phyloP scores from a whole-genome alignment of 768 basidiomycete genomes.

The Rhodotorula paludigena region DNA sequence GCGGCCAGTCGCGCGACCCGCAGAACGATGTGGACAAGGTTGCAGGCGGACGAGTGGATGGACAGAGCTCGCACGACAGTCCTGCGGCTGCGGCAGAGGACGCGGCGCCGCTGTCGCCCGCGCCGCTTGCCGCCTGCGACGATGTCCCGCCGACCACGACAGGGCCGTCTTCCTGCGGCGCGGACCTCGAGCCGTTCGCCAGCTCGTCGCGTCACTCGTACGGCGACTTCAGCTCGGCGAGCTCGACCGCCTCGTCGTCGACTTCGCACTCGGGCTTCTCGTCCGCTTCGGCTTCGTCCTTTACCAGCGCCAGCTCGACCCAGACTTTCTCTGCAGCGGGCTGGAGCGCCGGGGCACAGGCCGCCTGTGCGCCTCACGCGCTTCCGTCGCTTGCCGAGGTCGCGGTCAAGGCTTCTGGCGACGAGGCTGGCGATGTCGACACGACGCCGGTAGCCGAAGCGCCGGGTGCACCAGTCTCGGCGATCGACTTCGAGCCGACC shows the following conservation, averaged over 20 bases:
- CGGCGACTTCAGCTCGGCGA: slow-evolving; percentile 19
- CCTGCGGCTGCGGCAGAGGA: too few species aligned
- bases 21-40: background rate
- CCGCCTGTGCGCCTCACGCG: background rate
- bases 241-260: slow-evolving; percentile 23
- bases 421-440: background rate
- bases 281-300: slow-evolving; percentile 17
- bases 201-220: slow-evolving; percentile 4
- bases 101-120: background rate
- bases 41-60: background rate
- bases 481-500: background rate
- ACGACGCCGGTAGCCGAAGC: background rate
- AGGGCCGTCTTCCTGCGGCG: background rate
- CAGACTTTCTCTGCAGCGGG: slow-evolving; percentile 26
- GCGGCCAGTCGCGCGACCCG: background rate
- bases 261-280: slow-evolving; percentile 26
- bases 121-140: background rate
- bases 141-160: background rate
- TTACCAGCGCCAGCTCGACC: slow-evolving; percentile 17
- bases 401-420: background rate
- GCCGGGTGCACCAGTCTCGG: background rate
- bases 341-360: background rate
- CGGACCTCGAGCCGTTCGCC: background rate
- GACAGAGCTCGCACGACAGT: too few species aligned
- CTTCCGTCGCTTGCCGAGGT: background rate